Conservation (phyloP, 768 basidiomycete species). For the Boletus vinaceobasis region DNA sequence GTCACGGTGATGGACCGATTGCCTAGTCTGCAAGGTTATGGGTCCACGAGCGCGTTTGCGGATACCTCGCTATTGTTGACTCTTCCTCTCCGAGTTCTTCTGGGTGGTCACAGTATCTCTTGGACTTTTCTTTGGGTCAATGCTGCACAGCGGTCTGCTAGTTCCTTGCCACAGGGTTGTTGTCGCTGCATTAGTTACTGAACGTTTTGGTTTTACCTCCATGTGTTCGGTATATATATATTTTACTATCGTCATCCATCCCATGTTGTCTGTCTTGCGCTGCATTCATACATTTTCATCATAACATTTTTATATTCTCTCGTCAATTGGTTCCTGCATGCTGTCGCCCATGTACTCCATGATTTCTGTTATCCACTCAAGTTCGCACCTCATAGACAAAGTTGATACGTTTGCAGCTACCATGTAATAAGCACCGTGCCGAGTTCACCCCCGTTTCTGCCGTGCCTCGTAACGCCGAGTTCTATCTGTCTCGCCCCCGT, state of each 20-base stretch:
- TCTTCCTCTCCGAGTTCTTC: neutral
- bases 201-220: neutral
- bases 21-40: neutral
- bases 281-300: neutral
- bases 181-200: neutral
- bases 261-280: neutral
- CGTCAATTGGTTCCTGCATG: no score
- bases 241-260: neutral
- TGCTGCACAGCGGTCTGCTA: neutral
- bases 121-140: neutral
- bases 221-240: neutral
- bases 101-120: slow-evolving; percentile 3
- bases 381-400: neutral
- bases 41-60: slow-evolving; percentile 9
- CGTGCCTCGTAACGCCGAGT: neutral
- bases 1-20: slow-evolving; percentile 14
- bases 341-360: no score
- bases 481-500: no score
- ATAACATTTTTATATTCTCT: neutral
- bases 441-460: no score
- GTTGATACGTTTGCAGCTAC: neutral
- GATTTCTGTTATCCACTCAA: neutral
- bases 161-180: neutral
- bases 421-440: neutral
- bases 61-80: neutral